A percentile compares a stretch with the other conserved stretches of the same genome.
Conservation (phyloP, 1,284 basidiomycete species). For the Moesziomyces globuligerus region DNA sequence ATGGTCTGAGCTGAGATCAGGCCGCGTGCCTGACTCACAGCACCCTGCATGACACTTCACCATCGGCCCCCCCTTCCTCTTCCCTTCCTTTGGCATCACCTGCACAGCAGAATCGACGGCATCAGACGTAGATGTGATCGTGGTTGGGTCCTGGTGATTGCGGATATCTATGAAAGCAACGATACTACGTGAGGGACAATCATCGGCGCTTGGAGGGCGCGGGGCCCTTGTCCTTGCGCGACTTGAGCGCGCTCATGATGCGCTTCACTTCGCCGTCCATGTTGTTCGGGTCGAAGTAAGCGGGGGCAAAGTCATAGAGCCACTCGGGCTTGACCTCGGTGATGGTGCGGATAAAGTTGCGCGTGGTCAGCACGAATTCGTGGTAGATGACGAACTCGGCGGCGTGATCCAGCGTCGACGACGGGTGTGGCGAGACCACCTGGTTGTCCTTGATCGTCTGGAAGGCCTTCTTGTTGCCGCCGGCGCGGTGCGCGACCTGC, state of each 20-base stretch:
- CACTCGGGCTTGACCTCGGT: slow-evolving; percentile 90
- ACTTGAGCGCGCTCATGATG: slow-evolving; percentile 54
- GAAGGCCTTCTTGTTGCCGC: slow-evolving; percentile 60
- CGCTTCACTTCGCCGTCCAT: slow-evolving; percentile 62
- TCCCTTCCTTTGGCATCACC: too few relatives aligned
- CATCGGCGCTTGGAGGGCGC: slow-evolving; percentile 30
- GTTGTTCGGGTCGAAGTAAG: slow-evolving; percentile 77
- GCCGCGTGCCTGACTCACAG: too few relatives aligned
- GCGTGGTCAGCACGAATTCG: slow-evolving; percentile 91
- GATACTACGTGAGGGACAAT: neutral
- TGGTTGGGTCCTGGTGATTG: neutral
- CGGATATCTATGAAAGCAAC: slow-evolving; percentile 2
- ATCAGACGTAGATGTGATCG: neutral
- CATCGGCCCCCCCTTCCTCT: too few relatives aligned
- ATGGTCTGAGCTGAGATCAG: too few relatives aligned
- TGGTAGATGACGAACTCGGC: slow-evolving; percentile 99
- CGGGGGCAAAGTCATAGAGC: slow-evolving; percentile 82
- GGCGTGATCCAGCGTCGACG: slow-evolving; percentile 88
- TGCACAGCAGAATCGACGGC: neutral
- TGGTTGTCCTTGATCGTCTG: slow-evolving; percentile 94
- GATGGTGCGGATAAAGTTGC: slow-evolving; percentile 83
- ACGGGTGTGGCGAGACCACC: slow-evolving; percentile 91
- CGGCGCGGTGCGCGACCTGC: slow-evolving; percentile 89
- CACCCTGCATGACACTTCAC: too few relatives aligned
- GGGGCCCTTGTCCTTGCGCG: slow-evolving; percentile 44